Evolutionary conservation across 306 rosid genomes (phyloP), one percentile per base, ranked within the genome.

Genomic region (Hylodesmum podocarpum): DNA sequence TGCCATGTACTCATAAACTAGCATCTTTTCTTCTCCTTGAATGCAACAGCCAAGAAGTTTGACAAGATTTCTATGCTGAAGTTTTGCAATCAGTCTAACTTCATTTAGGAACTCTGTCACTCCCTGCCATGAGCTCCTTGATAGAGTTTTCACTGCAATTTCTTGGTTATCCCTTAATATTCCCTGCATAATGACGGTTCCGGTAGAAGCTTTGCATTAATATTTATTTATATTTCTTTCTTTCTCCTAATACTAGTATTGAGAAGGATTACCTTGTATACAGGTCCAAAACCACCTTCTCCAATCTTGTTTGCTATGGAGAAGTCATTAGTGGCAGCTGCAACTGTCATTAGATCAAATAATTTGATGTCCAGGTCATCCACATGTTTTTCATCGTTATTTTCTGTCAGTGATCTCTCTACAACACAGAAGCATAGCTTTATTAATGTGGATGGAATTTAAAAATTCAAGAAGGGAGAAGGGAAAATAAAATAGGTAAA

Each of bases 141-240:
- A 83, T 9, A 78, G 86, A 46, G 25, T 73, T 31, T 83, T 83
- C 6, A 83, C 83, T 16, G 83, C 86, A 31, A 83, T 78, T 83
- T 78, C 54, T 49, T 67, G 80, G 10, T 68, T 83, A 72, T 78
- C 21, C 11, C 2, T 55, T 46, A 83, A 21, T 10, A 3, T 61
- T 43, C 83, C 86, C 83, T 82, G 41, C 27, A 43, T 4, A 31
- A 2, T 59, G 6, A 31, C 6, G 7, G 9, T 27, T 2, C 11
- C 33, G 10, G 29, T 12, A 72, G 22, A 72, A n/a, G 24, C 31
- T 34, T 24, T 57, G 2, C 0, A 1, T 9, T 8, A 37, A 63
- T 1, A 31, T 9, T n/a, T 0, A 39, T 7, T 27, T n/a, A n/a
- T n/a, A n/a, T 21, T 16, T 18, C 6, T 33, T 25, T 1, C 4